phyloP scores from a whole-genome alignment of 495 filamentous ascomycete genomes.

The Xylaria telfairii region DNA sequence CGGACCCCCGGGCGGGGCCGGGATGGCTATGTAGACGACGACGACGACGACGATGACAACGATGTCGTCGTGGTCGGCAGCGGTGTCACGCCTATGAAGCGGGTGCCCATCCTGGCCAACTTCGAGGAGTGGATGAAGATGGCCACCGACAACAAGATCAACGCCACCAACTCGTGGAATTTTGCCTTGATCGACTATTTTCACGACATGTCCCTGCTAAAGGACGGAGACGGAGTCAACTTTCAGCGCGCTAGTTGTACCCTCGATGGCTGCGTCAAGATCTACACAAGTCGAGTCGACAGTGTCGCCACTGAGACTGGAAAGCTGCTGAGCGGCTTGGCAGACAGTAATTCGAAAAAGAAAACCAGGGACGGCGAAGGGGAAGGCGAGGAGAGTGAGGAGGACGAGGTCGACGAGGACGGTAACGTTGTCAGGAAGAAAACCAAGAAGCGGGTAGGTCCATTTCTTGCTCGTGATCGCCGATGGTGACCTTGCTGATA shows the following conservation, averaged over 20 bases:
- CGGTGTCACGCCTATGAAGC: slow-evolving; percentile 93
- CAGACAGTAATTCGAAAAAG: slow-evolving; percentile 86
- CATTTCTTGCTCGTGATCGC: not conserved
- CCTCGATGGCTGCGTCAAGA: slow-evolving; percentile 97
- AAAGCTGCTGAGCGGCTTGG: slow-evolving; percentile 91
- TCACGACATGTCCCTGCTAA: slow-evolving; percentile 96
- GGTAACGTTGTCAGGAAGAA: slow-evolving; percentile 74
- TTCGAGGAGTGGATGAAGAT: slow-evolving; percentile 99
- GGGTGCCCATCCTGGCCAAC: slow-evolving; percentile 92
- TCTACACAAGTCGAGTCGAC: slow-evolving; percentile 97
- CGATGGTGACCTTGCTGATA: slow-evolving; percentile 41
- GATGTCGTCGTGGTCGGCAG: slow-evolving; percentile 65
- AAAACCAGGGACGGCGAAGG: slow-evolving; percentile 64
- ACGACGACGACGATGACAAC: slow-evolving; percentile 60
- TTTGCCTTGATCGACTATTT: slow-evolving; percentile 99
- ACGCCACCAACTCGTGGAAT: slow-evolving; percentile 98
- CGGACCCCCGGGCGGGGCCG: slow-evolving; percentile 61
- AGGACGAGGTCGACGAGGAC: slow-evolving; percentile 75
- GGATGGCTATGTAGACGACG: slow-evolving; percentile 10
- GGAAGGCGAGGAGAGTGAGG: slow-evolving; percentile 77
- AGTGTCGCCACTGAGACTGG: slow-evolving; percentile 98
- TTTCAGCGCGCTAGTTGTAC: slow-evolving; percentile 99
- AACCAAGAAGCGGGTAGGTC: slow-evolving; percentile 64
- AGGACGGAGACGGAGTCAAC: slow-evolving; percentile 96
- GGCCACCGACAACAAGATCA: slow-evolving; percentile 99